phyloP scores from a whole-genome alignment of 1,284 basidiomycete genomes.

The Ustilago esculenta region DNA sequence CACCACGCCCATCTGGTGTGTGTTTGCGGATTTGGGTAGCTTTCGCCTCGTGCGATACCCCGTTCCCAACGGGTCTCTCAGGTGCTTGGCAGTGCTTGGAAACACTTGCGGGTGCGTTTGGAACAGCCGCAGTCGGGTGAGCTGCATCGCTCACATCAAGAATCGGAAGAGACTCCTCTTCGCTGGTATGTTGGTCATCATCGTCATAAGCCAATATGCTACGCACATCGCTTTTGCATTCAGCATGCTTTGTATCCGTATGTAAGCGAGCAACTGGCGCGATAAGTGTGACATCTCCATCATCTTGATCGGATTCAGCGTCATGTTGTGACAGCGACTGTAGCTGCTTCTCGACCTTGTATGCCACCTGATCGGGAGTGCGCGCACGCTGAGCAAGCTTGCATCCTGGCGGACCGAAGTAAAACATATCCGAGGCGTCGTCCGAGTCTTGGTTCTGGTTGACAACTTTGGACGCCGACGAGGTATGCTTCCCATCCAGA shows the following conservation, averaged over 20 bases:
- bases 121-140: not conserved
- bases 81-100: too few species aligned
- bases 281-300: too few species aligned
- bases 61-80: too few species aligned
- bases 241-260: too few species aligned
- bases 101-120: too few species aligned
- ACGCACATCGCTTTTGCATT: not conserved
- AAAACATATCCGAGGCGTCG: not conserved
- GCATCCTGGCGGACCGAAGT: not conserved
- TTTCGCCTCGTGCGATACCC: too few species aligned
- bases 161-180: constrained; percentile 15
- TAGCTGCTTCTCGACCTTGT: too few species aligned
- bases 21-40: too few species aligned
- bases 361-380: not conserved
- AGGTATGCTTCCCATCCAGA: too few species aligned
- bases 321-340: not conserved
- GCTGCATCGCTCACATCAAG: not conserved
- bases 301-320: too few species aligned
- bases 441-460: constrained; percentile 12
- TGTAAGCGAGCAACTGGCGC: too few species aligned
- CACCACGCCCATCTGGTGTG: not conserved
- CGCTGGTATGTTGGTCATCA: constrained; percentile 6
- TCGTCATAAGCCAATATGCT: not conserved
- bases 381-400: not conserved
- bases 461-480: constrained; percentile 10